Conservation (phyloP, 352 stramenopile species). For the Blastocystis sp. region DNA sequence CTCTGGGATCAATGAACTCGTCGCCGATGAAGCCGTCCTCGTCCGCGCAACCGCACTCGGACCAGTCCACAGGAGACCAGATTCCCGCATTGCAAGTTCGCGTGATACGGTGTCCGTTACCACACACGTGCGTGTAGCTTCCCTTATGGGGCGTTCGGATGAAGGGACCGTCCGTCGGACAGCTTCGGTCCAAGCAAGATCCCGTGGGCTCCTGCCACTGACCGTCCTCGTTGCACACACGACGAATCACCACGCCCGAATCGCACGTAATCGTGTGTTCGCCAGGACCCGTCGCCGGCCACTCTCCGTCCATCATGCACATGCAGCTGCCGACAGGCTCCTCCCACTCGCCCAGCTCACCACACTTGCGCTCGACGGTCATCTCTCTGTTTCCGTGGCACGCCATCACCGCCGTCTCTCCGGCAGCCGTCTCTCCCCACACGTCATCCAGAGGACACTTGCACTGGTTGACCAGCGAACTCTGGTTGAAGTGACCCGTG, state of each 20-base stretch:
- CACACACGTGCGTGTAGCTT: neutral
- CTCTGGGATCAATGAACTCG: neutral
- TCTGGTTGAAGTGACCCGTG: neutral
- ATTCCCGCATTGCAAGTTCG: slow-evolving; percentile 13
- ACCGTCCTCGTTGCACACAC: neutral
- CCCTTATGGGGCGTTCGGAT: neutral
- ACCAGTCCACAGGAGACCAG: neutral
- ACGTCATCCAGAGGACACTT: neutral
- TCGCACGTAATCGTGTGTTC: neutral
- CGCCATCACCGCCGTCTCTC: neutral
- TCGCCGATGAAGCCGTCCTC: neutral
- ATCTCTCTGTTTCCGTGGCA: neutral
- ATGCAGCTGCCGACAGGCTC: neutral
- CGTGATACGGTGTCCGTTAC: neutral
- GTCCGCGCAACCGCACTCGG: neutral
- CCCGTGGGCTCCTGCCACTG: neutral
- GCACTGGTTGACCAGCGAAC: neutral
- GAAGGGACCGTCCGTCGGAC: neutral
- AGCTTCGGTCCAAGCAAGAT: neutral
- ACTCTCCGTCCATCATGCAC: neutral
- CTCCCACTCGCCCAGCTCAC: neutral
- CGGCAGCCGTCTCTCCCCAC: neutral
- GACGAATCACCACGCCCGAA: neutral
- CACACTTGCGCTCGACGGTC: neutral
- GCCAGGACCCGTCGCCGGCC: neutral